Base-by-base conservation (phyloP, 2,329 filamentous ascomycete genomes). In the Parascedosporium putredinis region DNA sequence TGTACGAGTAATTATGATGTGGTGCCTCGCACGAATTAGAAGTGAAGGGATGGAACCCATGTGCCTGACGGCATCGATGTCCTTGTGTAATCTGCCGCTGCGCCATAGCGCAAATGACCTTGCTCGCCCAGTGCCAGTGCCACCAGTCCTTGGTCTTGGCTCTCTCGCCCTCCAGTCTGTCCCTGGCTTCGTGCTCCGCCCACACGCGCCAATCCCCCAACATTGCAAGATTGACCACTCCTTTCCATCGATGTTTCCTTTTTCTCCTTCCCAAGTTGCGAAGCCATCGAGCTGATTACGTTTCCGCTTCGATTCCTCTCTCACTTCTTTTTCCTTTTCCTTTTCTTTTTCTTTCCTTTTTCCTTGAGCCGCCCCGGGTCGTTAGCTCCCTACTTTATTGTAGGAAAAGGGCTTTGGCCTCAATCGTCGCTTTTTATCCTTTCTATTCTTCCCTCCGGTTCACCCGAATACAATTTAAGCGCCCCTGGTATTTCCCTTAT, bases 331-430 rank as follows among this genome's bases (percentile, higher is more conserved):
- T 14, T 44, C 27, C 29, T 16, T 18, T 45, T 7, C 51, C 49
- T 50, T 53, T 53, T 50, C 50, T 49, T 53, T 54, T 67, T 51
- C 46, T 50, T n/a, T n/a, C n/a, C 27, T 6, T 31, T 12, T 12
- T 31, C 12, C 12, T 31, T 31, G 27, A 31, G 49, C 51, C 52
- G 24, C 33, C 45, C n/a, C 52, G 51, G 51, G 52, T 53, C 52
- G 50, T 50, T 49, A 12, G 3, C n/a, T 27, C 44, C 51, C 27
- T 31, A 6, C 12, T 31, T 31, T 31, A 31, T 31, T 31, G 27
- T 31, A 31, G 27, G 12, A 6, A 6, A 31, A 12, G 27, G 27
- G 27, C 27, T 31, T 31, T 12, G n/a, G 12, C 27, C 7, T 31
- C 27, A 31, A 31, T 12, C 12, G 27, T 31, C 7, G 27, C 27